A percentile compares a stretch with the other conserved stretches of the same genome.
Conservation (phyloP, 257 asterid species). For the Verbena officinalis region DNA sequence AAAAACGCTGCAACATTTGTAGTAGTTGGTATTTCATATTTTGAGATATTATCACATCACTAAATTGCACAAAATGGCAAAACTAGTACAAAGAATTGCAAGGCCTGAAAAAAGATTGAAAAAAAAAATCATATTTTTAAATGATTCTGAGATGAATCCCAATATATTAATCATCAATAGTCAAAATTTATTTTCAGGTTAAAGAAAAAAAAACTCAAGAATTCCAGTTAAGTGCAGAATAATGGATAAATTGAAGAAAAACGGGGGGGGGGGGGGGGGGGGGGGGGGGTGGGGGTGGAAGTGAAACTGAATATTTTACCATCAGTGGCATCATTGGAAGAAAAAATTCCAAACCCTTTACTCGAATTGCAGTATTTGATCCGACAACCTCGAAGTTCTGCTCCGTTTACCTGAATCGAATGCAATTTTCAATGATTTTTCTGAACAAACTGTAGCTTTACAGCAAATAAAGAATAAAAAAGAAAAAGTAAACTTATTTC, state of each 20-base stretch:
- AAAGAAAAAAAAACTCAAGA: background rate
- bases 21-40: background rate
- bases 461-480: background rate
- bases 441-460: background rate
- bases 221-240: background rate
- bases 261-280: too few relatives aligned
- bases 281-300: too few relatives aligned
- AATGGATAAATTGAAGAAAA: too few relatives aligned
- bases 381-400: slow-evolving; percentile 66
- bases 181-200: too few relatives aligned
- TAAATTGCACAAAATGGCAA: background rate
- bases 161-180: background rate
- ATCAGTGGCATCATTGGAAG: slow-evolving; percentile 54
- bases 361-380: slow-evolving; percentile 75
- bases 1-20: background rate
- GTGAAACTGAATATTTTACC: slow-evolving; percentile 49
- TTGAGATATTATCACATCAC: slow-evolving; percentile 5
- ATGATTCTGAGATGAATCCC: background rate
- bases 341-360: slow-evolving; percentile 81
- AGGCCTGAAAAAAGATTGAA: background rate
- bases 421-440: background rate
- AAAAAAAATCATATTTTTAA: background rate
- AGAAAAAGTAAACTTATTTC: background rate
- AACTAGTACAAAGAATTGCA: background rate
- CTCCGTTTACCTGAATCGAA: slow-evolving; percentile 73